These are phyloP conservation scores for Russula compacta DNA, from an alignment of 768 basidiomycete genomes.

Conservation along the genomic window DNA sequence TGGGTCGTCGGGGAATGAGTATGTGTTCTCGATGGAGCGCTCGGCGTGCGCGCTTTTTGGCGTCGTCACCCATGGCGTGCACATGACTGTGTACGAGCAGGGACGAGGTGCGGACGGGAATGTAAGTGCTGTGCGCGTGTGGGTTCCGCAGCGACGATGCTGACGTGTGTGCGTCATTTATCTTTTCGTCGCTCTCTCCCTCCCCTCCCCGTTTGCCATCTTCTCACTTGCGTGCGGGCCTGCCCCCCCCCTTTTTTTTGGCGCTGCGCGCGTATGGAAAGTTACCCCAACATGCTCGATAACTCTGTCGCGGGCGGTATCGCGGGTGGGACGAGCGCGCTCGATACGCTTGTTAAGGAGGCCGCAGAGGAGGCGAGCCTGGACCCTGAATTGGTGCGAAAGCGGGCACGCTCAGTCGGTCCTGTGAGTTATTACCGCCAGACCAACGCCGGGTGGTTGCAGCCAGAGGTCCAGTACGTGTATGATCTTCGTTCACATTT, in stretches of 20 bases:
- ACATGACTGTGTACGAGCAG: conserved; percentile 69
- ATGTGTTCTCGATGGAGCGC: conserved; percentile 83
- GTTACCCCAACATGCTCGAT: conserved; percentile 82
- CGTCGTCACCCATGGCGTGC: conserved; percentile 84
- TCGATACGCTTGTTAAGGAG: conserved; percentile 81
- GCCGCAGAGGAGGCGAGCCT: conserved; percentile 91
- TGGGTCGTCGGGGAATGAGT: conserved; percentile 36
- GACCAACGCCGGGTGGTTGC: conserved; percentile 66
- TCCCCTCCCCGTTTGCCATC: background rate
- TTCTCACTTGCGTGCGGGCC: background rate
- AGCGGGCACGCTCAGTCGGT: conserved; percentile 52
- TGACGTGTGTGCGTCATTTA: conserved; percentile 49
- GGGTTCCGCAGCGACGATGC: conserved; percentile 88
- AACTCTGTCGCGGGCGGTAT: conserved; percentile 93
- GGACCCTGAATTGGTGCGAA: conserved; percentile 49
- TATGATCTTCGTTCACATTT: conserved; percentile 82
- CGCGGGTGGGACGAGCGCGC: conserved; percentile 60
- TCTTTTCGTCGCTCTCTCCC: background rate
- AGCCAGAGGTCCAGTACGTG: conserved; percentile 82
- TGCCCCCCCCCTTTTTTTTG: background rate
- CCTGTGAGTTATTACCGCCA: conserved; percentile 75
- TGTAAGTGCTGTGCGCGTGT: conserved; percentile 45
- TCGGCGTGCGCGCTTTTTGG: conserved; percentile 86
- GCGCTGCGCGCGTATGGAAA: conserved; percentile 22
- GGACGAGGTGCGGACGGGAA: conserved; percentile 17